Evolutionary conservation across 352 stramenopile genomes (phyloP).

Genomic region (Pythium angustatum): DNA sequence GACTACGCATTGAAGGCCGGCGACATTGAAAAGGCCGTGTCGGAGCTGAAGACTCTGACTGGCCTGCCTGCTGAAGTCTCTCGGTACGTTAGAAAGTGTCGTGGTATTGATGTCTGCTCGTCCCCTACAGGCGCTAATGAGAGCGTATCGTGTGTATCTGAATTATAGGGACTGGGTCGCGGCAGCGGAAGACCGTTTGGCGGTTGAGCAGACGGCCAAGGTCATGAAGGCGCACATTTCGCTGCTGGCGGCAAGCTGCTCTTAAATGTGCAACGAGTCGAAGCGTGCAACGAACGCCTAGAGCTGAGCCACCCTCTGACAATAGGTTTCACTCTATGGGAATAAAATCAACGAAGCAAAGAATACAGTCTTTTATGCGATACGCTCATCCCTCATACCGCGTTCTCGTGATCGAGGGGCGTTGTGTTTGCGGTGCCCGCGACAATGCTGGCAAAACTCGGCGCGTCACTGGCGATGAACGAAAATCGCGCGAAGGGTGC

Average conservation of each 20-base stretch:
- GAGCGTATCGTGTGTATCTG: neutral
- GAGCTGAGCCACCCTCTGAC: neutral
- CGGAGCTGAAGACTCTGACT: slow-evolving; percentile 67
- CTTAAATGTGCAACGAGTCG: slow-evolving; percentile 44
- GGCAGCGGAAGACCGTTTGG: slow-evolving; percentile 71
- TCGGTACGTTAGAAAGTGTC: slow-evolving; percentile 28
- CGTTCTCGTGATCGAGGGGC: neutral
- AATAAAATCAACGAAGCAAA: slow-evolving; percentile 18
- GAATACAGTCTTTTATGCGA: slow-evolving; percentile 12
- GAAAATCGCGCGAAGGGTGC: slow-evolving; percentile 79
- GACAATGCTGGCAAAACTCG: slow-evolving; percentile 58
- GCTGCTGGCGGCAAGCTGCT: slow-evolving; percentile 79
- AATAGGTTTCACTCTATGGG: slow-evolving; percentile 6
- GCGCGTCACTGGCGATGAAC: slow-evolving; percentile 62
- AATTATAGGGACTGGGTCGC: slow-evolving; percentile 60
- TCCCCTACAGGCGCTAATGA: neutral
- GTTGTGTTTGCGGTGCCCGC: neutral
- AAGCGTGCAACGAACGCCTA: neutral
- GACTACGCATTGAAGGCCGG: slow-evolving; percentile 83
- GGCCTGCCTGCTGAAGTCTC: slow-evolving; percentile 69
- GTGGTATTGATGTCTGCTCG: neutral
- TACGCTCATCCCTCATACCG: neutral
- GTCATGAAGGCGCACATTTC: slow-evolving; percentile 83
- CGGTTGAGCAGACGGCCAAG: slow-evolving; percentile 82
- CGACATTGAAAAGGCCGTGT: slow-evolving; percentile 71